Base-by-base conservation (phyloP, 768 basidiomycete species). In the Termitomyces sp. region DNA sequence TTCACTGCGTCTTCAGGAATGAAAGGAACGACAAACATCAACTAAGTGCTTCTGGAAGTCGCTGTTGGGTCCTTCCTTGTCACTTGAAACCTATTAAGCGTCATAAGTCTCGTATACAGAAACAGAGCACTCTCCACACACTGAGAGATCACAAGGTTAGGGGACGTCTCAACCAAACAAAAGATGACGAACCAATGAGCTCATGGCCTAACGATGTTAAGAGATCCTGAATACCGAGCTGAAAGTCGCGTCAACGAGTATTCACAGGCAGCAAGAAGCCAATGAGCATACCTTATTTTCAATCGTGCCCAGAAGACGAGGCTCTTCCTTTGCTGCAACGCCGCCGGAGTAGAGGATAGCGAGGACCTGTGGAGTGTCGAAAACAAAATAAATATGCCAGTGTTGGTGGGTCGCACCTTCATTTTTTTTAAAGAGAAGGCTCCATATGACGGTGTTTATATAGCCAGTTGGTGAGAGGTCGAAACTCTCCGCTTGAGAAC, bases 31-130 rank as follows among this genome's bases (percentile, higher is more conserved):
- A 74, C 87, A 53, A 68, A 91, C 90, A 69, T 91, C 89, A 47
- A 80, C 80, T 55, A 94, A 79, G 71, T 94, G 81, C 71, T 90
- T 92, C 69, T 91, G 85, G 77, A 94, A 92, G 64, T 81, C 85
- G 55, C 87, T 89, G 69, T 87, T 79, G 8, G 86, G 74, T 27
- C 92, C 92, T 68, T 94, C 92, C 72, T 94, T 94, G 77, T 82
- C 83, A 71, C 85, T 86, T 24, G 87, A 85, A 49, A 90, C 87
- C 87, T 88, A 62, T 3, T 46, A 49, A 39, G 47, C 16, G 20
- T 29, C 61, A 27, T 46, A 54, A 55, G 20, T 32, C 22, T 37
- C 29, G 22, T 43, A 5, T 16, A 32, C 18, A 32, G 50, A 10
- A 42, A 44, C 29, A 34, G 10, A n/a, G 18, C n/a, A 8, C 41